phyloP scores from a whole-genome alignment of 2,329 filamentous ascomycete species.

The Pleurostoma richardsiae region DNA sequence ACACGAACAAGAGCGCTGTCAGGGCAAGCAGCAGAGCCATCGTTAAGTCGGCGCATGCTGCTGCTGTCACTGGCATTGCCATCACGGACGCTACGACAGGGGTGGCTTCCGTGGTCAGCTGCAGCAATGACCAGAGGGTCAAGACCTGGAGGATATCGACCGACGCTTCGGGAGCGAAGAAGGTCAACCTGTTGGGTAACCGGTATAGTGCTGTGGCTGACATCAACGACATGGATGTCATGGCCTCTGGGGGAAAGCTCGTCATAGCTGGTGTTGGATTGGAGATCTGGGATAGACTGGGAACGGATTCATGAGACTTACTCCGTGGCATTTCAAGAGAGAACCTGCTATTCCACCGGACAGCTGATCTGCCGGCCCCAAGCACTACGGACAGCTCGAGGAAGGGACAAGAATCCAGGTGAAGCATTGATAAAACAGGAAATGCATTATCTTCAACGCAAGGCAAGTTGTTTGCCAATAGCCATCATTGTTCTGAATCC shows the following conservation, averaged over 20 bases:
- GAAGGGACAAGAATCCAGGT: too few relatives aligned
- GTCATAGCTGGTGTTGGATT: conserved; percentile 41
- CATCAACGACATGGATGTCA: conserved; percentile 43
- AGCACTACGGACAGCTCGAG: too few relatives aligned
- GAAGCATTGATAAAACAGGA: too few relatives aligned
- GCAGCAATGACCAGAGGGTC: conserved; percentile 58
- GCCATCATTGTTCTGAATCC: too few relatives aligned
- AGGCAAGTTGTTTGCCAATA: too few relatives aligned
- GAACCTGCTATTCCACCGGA: too few relatives aligned
- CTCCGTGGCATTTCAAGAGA: too few relatives aligned
- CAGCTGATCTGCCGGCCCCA: too few relatives aligned
- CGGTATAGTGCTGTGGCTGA: conserved; percentile 57
- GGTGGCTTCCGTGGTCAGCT: conserved; percentile 30
- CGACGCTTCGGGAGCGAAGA: conserved; percentile 10
- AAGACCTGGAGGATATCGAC: conserved; percentile 43
- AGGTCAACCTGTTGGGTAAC: conserved; percentile 39
- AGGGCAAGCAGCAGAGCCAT: conserved; percentile 16
- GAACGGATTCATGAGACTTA: too few relatives aligned
- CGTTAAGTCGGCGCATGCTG: conserved; percentile 61
- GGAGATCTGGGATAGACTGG: conserved; percentile 31
- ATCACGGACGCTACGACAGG: conserved; percentile 21
- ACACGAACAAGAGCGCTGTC: conserved; percentile 3
- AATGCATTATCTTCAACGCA: too few relatives aligned
- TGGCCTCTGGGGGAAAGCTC: conserved; percentile 21
- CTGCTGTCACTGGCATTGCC: conserved; percentile 59